Base-by-base conservation (phyloP, 73 alveolate genomes). In the Paramecium caudatum region DNA sequence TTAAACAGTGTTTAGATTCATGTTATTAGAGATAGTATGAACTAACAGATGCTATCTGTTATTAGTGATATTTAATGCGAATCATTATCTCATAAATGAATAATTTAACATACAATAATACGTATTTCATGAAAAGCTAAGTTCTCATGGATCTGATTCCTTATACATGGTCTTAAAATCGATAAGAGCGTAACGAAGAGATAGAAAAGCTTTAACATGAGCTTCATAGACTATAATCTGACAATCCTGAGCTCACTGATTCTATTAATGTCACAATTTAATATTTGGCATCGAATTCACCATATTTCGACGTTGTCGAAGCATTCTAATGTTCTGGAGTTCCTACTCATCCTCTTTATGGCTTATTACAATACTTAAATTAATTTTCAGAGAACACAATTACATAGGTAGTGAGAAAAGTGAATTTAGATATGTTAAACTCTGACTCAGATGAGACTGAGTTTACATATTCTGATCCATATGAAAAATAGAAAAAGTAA, bases 361-460 rank as follows among this genome's bases (percentile, higher is more conserved):
- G 30, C 13, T 55, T 55, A 27, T 43, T 55, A 27, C 8, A 55
- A 5, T 55, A 55, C 30, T 55, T 55, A 55, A 55, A 23, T 9
- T 27, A 37, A 2, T 55, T 55, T 43, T 55, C 80, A 5, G 80
- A 55, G n/a, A 23, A 55, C 30, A 23, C 46, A 5, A 6, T 55
- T 10, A 55, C 21, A 55, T 25, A 55, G 12, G 80, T 55, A 23
- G 80, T 55, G 3, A 55, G 80, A 55, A 55, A 55, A 23, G 80
- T 55, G 23, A 55, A 55, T 55, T 55, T 55, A 55, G 30, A 55
- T 55, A 43, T 27, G 9, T 23, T 55, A 23, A 55, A 55, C 30
- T 55, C 80, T 23, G 80, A 21, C 30, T 55, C 46, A 10, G 80
- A 55, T 21, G 80, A 55, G 30, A 55, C 80, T 27, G 80, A 55